phyloP scores from a whole-genome alignment of 176 grass and related monocot genomes.

The Musa acuminata region DNA sequence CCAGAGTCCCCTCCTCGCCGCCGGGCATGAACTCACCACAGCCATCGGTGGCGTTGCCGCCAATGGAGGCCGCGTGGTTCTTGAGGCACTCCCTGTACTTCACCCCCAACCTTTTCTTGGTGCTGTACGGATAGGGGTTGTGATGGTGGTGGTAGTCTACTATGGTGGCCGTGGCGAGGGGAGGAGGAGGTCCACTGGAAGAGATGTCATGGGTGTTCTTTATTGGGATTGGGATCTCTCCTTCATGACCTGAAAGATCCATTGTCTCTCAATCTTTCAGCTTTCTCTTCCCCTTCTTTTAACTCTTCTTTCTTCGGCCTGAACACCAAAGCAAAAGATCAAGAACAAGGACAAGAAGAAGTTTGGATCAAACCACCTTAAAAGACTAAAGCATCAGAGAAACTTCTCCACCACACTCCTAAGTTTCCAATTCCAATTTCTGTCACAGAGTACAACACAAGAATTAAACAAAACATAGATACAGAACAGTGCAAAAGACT shows the following conservation, averaged over 20 bases:
- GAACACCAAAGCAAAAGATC: too few relatives aligned
- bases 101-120: neutral
- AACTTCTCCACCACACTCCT: neutral
- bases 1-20: neutral
- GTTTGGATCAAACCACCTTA: too few relatives aligned
- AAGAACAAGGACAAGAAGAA: too few relatives aligned
- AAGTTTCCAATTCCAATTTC: neutral
- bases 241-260: neutral
- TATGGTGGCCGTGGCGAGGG: neutral
- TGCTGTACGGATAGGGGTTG: neutral
- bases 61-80: neutral
- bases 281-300: too few relatives aligned
- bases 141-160: neutral
- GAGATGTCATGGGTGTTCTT: neutral
- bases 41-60: neutral
- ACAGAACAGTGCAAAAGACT: neutral
- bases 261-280: neutral
- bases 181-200: neutral
- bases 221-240: neutral
- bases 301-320: too few relatives aligned
- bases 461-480: neutral
- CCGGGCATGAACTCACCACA: neutral
- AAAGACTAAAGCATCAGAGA: too few relatives aligned
- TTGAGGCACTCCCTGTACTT: conserved; percentile 2
- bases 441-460: neutral